Base-by-base conservation (phyloP, 192 early-diverging fungal genomes). In the Gigaspora rosea region DNA sequence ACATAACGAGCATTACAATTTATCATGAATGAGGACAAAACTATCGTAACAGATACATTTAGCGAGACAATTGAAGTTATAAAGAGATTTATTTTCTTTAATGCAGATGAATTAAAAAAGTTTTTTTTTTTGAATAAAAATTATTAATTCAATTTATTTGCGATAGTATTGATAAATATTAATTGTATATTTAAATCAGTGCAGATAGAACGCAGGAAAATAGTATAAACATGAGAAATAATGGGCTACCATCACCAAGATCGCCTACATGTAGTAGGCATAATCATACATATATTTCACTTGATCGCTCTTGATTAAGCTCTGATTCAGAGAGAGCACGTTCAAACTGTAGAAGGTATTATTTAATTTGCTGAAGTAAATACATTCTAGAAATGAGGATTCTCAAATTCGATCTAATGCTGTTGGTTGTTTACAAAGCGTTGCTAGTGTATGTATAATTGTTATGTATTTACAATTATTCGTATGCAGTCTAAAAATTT, bases 1-100 rank as follows among this genome's bases (percentile, higher is more conserved):
- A 86, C 88, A 13, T 72, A 87, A 11, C 77, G 88, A n/a, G 81
- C 88, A 13, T 71, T 89, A 16, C 88, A 89, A 20, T 86, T 89
- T 77, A 41, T 88, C 33, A 62, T 89, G 0, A 66, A 76, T 36
- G 85, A 89, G 75, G 85, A 88, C 75, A 86, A 83, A 41, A 71
- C 67, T 18, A 47, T 89, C 18, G 50, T 86, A 1, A 56, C 69
- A 11, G 81, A 83, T 13, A 81, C 85, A 22, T 78, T 85, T 65
- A 74, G 78, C 18, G 79, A 83, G 73, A 82, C 85, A 20, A 79
- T 89, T 62, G 82, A 82, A 64, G 84, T 84, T 10, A 80, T 89
- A 47, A 82, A 82, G 15, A 77, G 69, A 27, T 87, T 82, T 74
- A 80, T 89, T 67, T 89, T 86, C 58, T 86, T 79, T 57, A 81